Percentiles rank a stretch among this genome's conserved stretches.
These are phyloP conservation scores for Podila epicladia DNA, from an alignment of 192 early-diverging fungal genomes.

Conservation along the genomic window DNA sequence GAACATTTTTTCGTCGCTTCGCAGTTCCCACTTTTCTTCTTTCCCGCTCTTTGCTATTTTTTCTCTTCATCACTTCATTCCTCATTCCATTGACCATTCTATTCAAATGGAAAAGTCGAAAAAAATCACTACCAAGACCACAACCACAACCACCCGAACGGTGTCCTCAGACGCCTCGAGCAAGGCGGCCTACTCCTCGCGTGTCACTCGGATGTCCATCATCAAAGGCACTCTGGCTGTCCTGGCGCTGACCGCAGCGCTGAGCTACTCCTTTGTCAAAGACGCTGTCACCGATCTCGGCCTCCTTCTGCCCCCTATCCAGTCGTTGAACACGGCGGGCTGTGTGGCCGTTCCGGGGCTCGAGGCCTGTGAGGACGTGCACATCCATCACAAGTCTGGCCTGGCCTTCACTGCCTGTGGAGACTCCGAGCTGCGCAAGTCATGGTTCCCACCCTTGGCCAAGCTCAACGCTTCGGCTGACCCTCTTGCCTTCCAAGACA, in stretches of 20 bases:
- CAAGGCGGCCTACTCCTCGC: neutral
- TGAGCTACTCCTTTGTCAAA: slow-evolving; percentile 24
- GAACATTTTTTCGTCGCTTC: no score
- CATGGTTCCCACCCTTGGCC: slow-evolving; percentile 55
- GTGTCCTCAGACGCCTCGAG: neutral
- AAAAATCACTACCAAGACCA: neutral
- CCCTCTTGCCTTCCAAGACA: slow-evolving; percentile 42
- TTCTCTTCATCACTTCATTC: neutral
- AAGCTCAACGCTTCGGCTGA: slow-evolving; percentile 26
- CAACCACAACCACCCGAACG: neutral
- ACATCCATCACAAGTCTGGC: slow-evolving; percentile 60
- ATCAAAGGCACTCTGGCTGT: slow-evolving; percentile 5
- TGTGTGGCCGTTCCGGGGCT: slow-evolving; percentile 30
- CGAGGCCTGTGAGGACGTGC: slow-evolving; percentile 69
- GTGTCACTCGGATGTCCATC: neutral
- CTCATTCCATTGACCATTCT: neutral
- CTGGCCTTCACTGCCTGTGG: slow-evolving; percentile 68
- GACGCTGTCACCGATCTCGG: slow-evolving; percentile 18
- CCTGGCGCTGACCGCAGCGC: slow-evolving; percentile 11
- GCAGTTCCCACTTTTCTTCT: no score
- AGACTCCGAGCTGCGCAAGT: slow-evolving; percentile 52
- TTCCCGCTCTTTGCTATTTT: no score
- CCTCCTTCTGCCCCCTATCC: slow-evolving; percentile 12
- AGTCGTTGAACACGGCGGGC: slow-evolving; percentile 24
- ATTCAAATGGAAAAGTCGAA: neutral